These are phyloP conservation scores for Symmetrospora coprosmae DNA, from an alignment of 768 basidiomycete genomes.

Conservation along the genomic window DNA sequence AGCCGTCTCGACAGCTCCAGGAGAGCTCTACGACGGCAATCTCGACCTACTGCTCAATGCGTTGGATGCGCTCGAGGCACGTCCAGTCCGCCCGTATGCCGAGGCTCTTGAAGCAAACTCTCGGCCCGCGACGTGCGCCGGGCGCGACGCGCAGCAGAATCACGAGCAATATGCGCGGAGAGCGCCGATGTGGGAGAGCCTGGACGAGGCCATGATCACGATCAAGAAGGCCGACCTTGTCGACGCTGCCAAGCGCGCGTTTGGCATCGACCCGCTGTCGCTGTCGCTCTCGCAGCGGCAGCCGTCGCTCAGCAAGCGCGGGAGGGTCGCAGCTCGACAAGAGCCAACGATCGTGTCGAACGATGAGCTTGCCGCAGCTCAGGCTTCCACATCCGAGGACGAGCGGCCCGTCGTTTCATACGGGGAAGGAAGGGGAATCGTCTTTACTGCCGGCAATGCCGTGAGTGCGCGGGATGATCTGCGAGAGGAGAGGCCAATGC, in stretches of 20 bases:
- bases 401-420: background rate
- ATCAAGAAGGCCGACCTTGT: background rate
- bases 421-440: background rate
- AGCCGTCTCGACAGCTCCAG: too few relatives aligned
- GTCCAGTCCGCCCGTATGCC: background rate
- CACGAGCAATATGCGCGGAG: constrained; percentile 7
- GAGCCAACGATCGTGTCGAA: too few relatives aligned
- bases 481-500: background rate
- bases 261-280: background rate
- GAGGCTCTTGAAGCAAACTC: background rate
- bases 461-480: background rate
- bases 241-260: background rate
- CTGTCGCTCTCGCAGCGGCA: too few relatives aligned
- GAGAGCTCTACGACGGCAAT: too few relatives aligned
- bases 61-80: background rate
- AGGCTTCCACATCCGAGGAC: too few relatives aligned
- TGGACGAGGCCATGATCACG: background rate
- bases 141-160: background rate
- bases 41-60: background rate
- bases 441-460: constrained; percentile 13
- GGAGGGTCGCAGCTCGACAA: too few relatives aligned
- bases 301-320: too few relatives aligned
- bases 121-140: constrained; percentile 10
- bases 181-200: background rate
- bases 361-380: too few relatives aligned